phyloP scores from a whole-genome alignment of 257 asterid genomes.

The Solanum tarapatanum region DNA sequence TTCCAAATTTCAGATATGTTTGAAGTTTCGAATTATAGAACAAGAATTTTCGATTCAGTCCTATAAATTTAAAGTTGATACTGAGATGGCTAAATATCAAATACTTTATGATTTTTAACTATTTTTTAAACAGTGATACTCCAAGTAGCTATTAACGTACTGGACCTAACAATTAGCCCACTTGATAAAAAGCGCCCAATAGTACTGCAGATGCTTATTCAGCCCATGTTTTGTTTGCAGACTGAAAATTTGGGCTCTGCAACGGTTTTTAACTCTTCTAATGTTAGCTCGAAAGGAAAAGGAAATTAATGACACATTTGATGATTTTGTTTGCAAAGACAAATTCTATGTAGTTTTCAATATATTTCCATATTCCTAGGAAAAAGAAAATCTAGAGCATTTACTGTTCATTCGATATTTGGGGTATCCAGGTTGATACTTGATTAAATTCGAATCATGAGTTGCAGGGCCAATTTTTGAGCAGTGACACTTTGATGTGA shows the following conservation, averaged over 20 bases:
- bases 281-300: neutral
- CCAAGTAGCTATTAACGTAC: neutral
- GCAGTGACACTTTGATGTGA: neutral
- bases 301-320: neutral
- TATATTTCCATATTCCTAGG: neutral
- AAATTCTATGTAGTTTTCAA: neutral
- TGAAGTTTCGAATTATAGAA: neutral
- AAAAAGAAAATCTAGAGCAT: neutral
- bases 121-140: neutral
- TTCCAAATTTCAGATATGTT: neutral
- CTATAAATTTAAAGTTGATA: neutral
- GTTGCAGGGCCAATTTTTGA: neutral
- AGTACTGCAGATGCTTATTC: neutral
- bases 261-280: neutral
- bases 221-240: neutral
- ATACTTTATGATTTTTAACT: neutral
- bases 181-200: neutral
- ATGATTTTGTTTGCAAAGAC: neutral
- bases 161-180: neutral
- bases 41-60: neutral
- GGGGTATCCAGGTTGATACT: neutral
- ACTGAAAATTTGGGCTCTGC: neutral
- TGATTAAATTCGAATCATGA: neutral
- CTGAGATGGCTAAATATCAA: neutral
- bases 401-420: neutral